phyloP scores from a whole-genome alignment of 2,329 filamentous ascomycete species.

The Ascochyta koolunga region DNA sequence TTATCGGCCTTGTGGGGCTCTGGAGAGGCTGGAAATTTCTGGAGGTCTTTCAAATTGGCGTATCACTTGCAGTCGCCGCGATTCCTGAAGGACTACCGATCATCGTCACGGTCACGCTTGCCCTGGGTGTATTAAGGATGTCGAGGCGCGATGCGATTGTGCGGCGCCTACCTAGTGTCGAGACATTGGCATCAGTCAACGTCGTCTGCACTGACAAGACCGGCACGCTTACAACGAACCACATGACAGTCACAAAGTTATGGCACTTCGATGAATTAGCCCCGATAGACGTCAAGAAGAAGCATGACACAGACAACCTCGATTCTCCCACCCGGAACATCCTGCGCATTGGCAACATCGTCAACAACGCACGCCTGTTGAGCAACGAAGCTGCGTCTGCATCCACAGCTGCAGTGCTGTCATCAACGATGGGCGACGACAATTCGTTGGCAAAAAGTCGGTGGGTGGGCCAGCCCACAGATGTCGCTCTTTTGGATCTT shows the following conservation, averaged over 20 bases:
- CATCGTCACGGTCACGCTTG: conserved; percentile 96
- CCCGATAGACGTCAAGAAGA: conserved; percentile 63
- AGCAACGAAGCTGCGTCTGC: conserved; percentile 73
- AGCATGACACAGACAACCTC: conserved; percentile 61
- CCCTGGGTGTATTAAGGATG: conserved; percentile 94
- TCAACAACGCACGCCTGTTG: conserved; percentile 88
- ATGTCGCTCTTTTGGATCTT: conserved; percentile 94
- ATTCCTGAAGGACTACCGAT: conserved; percentile 97
- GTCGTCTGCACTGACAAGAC: conserved; percentile 99
- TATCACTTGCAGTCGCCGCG: conserved; percentile 93
- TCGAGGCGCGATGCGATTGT: conserved; percentile 94
- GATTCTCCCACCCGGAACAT: conserved; percentile 80
- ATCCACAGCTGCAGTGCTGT: conserved; percentile 78
- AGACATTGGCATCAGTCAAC: conserved; percentile 97
- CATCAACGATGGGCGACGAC: conserved; percentile 75
- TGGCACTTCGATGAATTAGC: conserved; percentile 82
- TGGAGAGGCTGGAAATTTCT: conserved; percentile 87
- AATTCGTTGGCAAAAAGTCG: conserved; percentile 74
- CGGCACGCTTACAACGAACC: conserved; percentile 92
- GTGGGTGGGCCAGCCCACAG: conserved; percentile 96
- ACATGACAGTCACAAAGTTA: conserved; percentile 96
- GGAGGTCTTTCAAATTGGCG: conserved; percentile 97
- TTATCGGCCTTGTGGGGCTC: conserved; percentile 91
- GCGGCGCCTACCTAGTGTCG: conserved; percentile 92
- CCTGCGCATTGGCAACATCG: conserved; percentile 90